These are phyloP conservation scores for Coprinellus aureogranulatus DNA, from an alignment of 768 basidiomycete species.

Conservation along the genomic window DNA sequence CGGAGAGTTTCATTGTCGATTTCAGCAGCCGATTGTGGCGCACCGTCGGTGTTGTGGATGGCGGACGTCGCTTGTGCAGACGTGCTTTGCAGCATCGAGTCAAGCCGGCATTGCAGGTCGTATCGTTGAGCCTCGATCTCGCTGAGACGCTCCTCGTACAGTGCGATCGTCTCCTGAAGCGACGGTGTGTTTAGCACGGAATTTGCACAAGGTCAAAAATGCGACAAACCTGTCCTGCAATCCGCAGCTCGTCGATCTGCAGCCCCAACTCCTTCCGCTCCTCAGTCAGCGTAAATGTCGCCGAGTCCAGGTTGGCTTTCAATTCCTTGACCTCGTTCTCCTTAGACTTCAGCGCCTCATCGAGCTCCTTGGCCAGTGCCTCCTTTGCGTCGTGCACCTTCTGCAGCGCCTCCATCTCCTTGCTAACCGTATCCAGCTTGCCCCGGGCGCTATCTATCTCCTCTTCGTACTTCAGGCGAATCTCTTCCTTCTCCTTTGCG, in stretches of 20 bases:
- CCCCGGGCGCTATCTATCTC: neutral
- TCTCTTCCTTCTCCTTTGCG: slow-evolving; percentile 1
- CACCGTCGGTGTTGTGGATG: slow-evolving; percentile 25
- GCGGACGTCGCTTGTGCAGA: slow-evolving; percentile 21
- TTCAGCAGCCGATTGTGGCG: slow-evolving; percentile 67
- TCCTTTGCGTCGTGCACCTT: slow-evolving; percentile 53
- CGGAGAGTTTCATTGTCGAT: slow-evolving; percentile 93
- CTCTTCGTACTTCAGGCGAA: neutral
- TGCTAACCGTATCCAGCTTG: neutral
- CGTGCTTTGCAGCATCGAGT: slow-evolving; percentile 50
- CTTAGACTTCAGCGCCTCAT: slow-evolving; percentile 52
- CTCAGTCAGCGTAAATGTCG: slow-evolving; percentile 34
- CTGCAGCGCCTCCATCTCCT: slow-evolving; percentile 47
- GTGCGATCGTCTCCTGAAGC: slow-evolving; percentile 85
- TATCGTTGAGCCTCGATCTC: slow-evolving; percentile 68
- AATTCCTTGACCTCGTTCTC: slow-evolving; percentile 60
- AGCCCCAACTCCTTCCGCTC: slow-evolving; percentile 66
- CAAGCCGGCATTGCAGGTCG: slow-evolving; percentile 68
- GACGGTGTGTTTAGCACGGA: neutral
- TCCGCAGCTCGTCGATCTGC: slow-evolving; percentile 81
- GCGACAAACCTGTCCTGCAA: slow-evolving; percentile 76
- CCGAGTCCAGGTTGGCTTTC: slow-evolving; percentile 32
- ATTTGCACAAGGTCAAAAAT: neutral
- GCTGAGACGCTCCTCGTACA: slow-evolving; percentile 88
- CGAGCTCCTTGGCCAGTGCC: slow-evolving; percentile 46